Evolutionary conservation across 495 filamentous ascomycete species (phyloP).

Genomic region (Penicillium canescens): DNA sequence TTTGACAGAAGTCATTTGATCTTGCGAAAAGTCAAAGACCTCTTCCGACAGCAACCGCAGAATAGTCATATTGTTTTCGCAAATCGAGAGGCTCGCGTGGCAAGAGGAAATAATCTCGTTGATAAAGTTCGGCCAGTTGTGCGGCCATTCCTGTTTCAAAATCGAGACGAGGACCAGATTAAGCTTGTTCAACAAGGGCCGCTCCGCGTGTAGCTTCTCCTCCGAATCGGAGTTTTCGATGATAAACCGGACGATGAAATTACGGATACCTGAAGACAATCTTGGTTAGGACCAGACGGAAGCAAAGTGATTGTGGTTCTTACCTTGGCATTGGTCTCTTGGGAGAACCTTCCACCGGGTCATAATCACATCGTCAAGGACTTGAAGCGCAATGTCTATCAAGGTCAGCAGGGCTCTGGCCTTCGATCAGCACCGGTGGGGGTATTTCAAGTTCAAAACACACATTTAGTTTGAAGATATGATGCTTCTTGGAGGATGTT

Average conservation of each 20-base stretch:
- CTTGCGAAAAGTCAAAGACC: constrained; percentile 97
- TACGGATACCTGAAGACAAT: constrained; percentile 74
- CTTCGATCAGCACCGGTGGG: neutral
- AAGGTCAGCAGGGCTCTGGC: constrained; percentile 44
- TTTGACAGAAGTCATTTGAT: constrained; percentile 97
- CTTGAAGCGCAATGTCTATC: constrained; percentile 87
- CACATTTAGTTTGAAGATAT: constrained; percentile 96
- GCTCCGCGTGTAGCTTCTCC: constrained; percentile 76
- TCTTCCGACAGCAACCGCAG: constrained; percentile 94
- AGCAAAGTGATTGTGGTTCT: neutral
- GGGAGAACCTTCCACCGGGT: constrained; percentile 98
- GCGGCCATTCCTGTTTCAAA: constrained; percentile 99
- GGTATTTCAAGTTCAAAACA: constrained; percentile 25
- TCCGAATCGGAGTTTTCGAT: constrained; percentile 88
- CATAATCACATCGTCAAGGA: constrained; percentile 97
- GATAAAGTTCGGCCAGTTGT: constrained; percentile 99
- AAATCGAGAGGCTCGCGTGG: constrained; percentile 90
- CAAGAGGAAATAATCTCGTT: constrained; percentile 98
- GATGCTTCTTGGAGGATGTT: constrained; percentile 88
- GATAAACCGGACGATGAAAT: constrained; percentile 97
- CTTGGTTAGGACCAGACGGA: neutral
- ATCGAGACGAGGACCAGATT: constrained; percentile 97
- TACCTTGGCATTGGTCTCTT: constrained; percentile 90
- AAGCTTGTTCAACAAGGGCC: constrained; percentile 92
- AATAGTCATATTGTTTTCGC: constrained; percentile 99